phyloP scores from a whole-genome alignment of 352 stramenopile genomes.

The Pythium phragmitis region DNA sequence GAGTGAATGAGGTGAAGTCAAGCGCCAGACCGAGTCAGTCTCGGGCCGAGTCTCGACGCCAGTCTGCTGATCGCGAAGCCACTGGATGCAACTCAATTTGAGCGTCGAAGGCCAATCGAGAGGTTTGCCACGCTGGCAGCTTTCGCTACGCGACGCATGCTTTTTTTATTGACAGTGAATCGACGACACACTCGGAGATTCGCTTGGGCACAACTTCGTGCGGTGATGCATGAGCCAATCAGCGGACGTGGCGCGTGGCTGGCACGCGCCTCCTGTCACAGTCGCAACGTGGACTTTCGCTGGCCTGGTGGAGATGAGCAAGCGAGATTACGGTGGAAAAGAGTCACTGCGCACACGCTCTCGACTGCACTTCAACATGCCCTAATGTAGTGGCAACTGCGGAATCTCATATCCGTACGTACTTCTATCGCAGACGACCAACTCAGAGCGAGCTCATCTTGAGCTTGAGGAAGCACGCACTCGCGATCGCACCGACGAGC shows the following conservation, averaged over 20 bases:
- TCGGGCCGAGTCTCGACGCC: too few species aligned
- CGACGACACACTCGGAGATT: constrained; percentile 11
- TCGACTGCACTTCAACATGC: too few species aligned
- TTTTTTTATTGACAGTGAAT: neutral
- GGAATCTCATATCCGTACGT: too few species aligned
- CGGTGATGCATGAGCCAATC: constrained; percentile 10
- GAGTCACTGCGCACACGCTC: neutral
- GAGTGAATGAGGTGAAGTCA: neutral
- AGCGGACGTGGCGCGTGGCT: constrained; percentile 12
- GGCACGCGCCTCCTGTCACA: neutral
- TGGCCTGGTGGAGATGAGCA: neutral
- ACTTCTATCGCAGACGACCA: too few species aligned
- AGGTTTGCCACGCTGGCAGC: constrained; percentile 11
- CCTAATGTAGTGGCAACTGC: too few species aligned
- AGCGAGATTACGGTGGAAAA: neutral
- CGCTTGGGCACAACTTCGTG: neutral
- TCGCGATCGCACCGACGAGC: too few species aligned
- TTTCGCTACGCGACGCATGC: neutral
- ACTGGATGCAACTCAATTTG: neutral
- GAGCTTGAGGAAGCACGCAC: too few species aligned
- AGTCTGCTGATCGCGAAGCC: neutral
- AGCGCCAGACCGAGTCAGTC: too few species aligned
- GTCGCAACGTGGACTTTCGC: neutral
- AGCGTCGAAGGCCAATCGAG: neutral
- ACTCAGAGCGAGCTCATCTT: too few species aligned